phyloP scores from a whole-genome alignment of 208 protist genomes.

The Sergeia podlipaevii region DNA sequence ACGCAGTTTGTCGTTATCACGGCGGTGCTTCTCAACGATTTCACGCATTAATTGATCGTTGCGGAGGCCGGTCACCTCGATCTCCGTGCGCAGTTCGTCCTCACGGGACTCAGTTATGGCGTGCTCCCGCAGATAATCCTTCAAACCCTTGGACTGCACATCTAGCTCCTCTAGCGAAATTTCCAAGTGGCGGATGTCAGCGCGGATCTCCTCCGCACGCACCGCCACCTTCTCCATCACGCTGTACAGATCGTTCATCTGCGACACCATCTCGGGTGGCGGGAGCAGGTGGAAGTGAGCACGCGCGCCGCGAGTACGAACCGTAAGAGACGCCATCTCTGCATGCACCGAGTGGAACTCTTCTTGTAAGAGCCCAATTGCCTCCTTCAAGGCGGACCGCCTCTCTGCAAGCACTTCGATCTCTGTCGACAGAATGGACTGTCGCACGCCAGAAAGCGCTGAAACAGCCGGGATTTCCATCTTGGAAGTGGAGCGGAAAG shows the following conservation, averaged over 20 bases:
- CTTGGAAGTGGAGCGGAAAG: slow-evolving; percentile 35
- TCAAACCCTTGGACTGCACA: slow-evolving; percentile 41
- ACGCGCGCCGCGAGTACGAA: slow-evolving; percentile 31
- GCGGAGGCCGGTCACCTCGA: slow-evolving; percentile 43
- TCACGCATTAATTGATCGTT: slow-evolving; percentile 41
- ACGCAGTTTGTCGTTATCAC: slow-evolving; percentile 45
- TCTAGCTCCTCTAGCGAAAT: slow-evolving; percentile 59
- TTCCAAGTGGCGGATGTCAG: slow-evolving; percentile 46
- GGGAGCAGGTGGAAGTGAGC: slow-evolving; percentile 81
- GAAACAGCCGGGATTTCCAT: slow-evolving; percentile 23
- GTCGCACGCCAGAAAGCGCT: slow-evolving; percentile 36
- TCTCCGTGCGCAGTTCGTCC: slow-evolving; percentile 47
- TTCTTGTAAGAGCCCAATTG: slow-evolving; percentile 39
- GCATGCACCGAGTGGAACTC: slow-evolving; percentile 49
- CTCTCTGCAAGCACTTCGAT: slow-evolving; percentile 54
- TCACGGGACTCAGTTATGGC: slow-evolving; percentile 25
- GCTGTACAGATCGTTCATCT: slow-evolving; percentile 83
- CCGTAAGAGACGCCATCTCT: slow-evolving; percentile 31
- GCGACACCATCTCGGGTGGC: slow-evolving; percentile 73
- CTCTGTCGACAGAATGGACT: slow-evolving; percentile 50
- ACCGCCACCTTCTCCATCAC: slow-evolving; percentile 76
- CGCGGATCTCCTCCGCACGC: slow-evolving; percentile 49
- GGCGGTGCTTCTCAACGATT: slow-evolving; percentile 25
- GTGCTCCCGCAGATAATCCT: slow-evolving; percentile 53
- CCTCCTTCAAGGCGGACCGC: slow-evolving; percentile 37